A percentile compares a stretch with the other conserved stretches of the same genome.
phyloP scores from a whole-genome alignment of 169 alveolate species.

The Toxoplasma gondii region DNA sequence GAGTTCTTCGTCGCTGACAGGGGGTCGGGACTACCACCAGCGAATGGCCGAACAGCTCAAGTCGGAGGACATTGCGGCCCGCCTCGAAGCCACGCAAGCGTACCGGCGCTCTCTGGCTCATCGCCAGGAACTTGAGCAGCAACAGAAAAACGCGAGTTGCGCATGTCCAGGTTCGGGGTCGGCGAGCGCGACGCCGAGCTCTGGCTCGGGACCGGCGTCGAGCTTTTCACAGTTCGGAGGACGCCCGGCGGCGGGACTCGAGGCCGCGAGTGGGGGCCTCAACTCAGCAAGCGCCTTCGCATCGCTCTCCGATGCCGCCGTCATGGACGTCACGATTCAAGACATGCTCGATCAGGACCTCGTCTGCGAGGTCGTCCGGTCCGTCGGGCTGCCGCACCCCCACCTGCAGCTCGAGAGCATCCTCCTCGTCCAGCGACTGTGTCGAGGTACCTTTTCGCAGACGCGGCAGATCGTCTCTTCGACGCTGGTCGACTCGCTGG shows the following conservation, averaged over 20 bases:
- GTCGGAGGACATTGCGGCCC: constrained; percentile 52
- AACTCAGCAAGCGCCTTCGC: not conserved
- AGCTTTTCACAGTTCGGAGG: not conserved
- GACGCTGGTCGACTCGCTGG: constrained; percentile 54
- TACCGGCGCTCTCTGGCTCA: constrained; percentile 66
- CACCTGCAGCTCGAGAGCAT: constrained; percentile 67
- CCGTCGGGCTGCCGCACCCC: constrained; percentile 67
- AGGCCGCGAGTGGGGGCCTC: not conserved
- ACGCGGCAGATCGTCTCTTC: constrained; percentile 60
- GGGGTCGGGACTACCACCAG: constrained; percentile 44
- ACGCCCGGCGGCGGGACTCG: not conserved
- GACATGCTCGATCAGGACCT: constrained; percentile 55
- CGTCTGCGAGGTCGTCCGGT: constrained; percentile 63
- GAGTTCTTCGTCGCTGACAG: constrained; percentile 62
- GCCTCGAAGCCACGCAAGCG: constrained; percentile 72
- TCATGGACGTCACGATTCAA: constrained; percentile 62
- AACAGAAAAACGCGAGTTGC: constrained; percentile 17
- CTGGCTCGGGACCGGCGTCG: not conserved
- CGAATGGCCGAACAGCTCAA: constrained; percentile 63
- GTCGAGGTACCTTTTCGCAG: constrained; percentile 67
- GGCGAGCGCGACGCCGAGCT: not conserved
- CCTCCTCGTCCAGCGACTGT: constrained; percentile 64
- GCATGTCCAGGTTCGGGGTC: not conserved
- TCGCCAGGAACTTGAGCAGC: constrained; percentile 59
- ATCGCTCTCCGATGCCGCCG: not conserved